A percentile compares a stretch with the other conserved stretches of the same genome.
These are phyloP conservation scores for Zygnema cylindricum DNA, from an alignment of 139 green algal species.

Conservation along the genomic window DNA sequence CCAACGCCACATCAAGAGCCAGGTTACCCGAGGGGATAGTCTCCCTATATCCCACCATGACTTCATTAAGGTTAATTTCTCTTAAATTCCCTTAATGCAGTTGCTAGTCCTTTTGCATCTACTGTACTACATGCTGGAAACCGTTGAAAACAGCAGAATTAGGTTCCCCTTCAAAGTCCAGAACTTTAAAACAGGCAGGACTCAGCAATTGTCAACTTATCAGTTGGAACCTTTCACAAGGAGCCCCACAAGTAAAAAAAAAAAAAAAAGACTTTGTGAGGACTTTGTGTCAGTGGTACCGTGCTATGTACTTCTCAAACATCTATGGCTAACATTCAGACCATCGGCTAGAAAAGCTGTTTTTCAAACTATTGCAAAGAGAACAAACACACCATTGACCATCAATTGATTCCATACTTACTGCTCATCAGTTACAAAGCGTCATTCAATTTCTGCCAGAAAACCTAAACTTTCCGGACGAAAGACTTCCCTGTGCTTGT, in stretches of 20 bases:
- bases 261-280: too few relatives aligned
- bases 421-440: neutral
- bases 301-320: too few relatives aligned
- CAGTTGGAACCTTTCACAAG: neutral
- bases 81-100: too few relatives aligned
- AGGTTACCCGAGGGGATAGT: slow-evolving; percentile 36
- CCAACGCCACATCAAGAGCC: slow-evolving; percentile 38
- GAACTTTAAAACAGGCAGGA: neutral
- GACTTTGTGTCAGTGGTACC: too few relatives aligned
- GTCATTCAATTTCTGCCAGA: neutral
- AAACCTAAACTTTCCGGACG: neutral
- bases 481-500: too few relatives aligned
- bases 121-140: neutral
- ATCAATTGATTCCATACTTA: neutral
- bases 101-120: too few relatives aligned
- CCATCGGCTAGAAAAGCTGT: too few relatives aligned
- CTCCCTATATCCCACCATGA: slow-evolving; percentile 30
- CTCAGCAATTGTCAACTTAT: neutral
- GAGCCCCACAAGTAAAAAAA: too few relatives aligned
- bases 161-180: neutral
- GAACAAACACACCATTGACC: neutral
- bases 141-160: neutral
- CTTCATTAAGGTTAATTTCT: slow-evolving; percentile 2
- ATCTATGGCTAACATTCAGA: too few relatives aligned
- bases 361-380: neutral